Percentiles rank a stretch among this genome's conserved stretches.
Conservation (phyloP, 495 filamentous ascomycete genomes). For the Physcia stellaris region DNA sequence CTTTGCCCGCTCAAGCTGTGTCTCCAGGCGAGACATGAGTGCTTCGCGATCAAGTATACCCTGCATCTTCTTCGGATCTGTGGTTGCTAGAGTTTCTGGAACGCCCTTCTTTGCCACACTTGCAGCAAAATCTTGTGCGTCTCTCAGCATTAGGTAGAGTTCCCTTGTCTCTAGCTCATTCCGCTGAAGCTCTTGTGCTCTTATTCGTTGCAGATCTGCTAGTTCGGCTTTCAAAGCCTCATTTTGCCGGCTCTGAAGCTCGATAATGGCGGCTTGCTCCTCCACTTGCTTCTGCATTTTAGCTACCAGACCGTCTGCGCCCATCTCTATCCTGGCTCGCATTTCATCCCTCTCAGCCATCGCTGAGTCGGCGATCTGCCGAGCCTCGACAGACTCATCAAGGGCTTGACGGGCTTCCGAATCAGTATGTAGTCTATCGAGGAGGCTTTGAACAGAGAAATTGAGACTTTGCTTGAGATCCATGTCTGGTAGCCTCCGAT, state of each 20-base stretch:
- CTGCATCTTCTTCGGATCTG: conserved; percentile 65
- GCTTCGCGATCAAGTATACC: conserved; percentile 86
- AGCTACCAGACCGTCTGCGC: conserved; percentile 83
- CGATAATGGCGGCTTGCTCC: conserved; percentile 80
- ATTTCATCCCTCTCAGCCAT: conserved; percentile 96
- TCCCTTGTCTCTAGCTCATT: conserved; percentile 94
- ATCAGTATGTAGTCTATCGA: conserved; percentile 94
- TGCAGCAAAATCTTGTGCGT: conserved; percentile 91
- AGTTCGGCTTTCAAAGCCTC: conserved; percentile 81
- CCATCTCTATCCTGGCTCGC: conserved; percentile 80
- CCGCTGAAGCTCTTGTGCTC: conserved; percentile 84
- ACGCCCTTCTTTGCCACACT: conserved; percentile 64
- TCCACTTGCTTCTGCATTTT: conserved; percentile 89
- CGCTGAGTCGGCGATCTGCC: conserved; percentile 87
- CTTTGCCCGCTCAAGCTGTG: conserved; percentile 91
- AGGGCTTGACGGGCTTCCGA: conserved; percentile 80
- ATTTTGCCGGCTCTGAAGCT: conserved; percentile 71
- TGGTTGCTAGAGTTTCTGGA: conserved; percentile 37
- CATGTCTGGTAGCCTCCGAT: conserved; percentile 87
- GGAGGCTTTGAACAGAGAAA: conserved; percentile 87
- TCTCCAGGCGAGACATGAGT: conserved; percentile 84
- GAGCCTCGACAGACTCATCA: conserved; percentile 77
- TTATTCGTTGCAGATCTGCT: conserved; percentile 69
- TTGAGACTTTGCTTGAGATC: conserved; percentile 94
- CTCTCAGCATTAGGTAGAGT: conserved; percentile 94